Base-by-base conservation (phyloP, 108 stramenopile species). In the Fistulifera solaris region DNA sequence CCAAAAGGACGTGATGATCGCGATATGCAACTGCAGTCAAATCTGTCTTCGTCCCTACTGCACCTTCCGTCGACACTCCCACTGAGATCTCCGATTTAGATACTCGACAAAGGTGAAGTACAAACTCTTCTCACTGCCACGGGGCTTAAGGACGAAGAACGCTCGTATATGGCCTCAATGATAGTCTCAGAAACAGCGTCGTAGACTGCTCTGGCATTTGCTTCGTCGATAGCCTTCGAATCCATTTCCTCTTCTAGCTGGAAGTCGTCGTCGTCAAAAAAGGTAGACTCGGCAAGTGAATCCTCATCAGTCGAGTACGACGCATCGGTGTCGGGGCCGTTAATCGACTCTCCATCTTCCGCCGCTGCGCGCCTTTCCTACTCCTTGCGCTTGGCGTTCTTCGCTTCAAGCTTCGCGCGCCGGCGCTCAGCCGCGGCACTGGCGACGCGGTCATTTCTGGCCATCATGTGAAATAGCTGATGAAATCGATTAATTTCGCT, bases 51-150 rank as follows among this genome's bases (percentile, higher is more conserved):
- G 78, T 76, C 12, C 81, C 85, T 35, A 78, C 79, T 50, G 67
- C 65, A 15, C 83, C 72, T 15, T 83, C 82, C 54, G 79, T 83
- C 21, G 61, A 51, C 1, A 8, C 39, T 48, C 58, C 47, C 11
- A 78, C 81, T 14, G 83, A 85, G n/a, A 97, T 92, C 67, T 97
- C 96, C 84, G 85, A 86, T 12, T 83, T 58, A 8, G 93, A 94
- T 18, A 97, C 94, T 43, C 76, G 67, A 60, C 94, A 94, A 19
- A 97, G 87, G 66, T 95, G 85, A 38, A 64, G 62, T 5, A 96
- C 80, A 62, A 97, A 96, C 27, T 93, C 89, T 59, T 87, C n/a
- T 82, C 31, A 95, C 68, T 5, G 88, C 86, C 13, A 56, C 63
- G 17, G 82, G 70, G 42, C 77, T 80, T 26, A 97, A 72, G 21